Evolutionary conservation across 768 basidiomycete genomes (phyloP), one percentile per base, ranked within the genome.

Genomic region (Lactarius psammicola): DNA sequence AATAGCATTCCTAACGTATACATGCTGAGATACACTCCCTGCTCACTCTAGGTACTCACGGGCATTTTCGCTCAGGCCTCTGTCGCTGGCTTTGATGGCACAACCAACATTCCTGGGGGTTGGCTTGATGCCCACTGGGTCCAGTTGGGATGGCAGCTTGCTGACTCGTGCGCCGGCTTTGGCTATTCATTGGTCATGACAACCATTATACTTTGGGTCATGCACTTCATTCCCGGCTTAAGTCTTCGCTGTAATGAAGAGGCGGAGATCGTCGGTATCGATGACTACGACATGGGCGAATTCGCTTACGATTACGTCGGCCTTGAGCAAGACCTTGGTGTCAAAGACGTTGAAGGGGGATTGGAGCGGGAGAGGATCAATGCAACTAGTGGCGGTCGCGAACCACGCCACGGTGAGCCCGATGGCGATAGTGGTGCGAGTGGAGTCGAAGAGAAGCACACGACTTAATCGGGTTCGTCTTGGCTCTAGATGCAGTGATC

Each of bases 261-360:
- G 40, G 69, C 69, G 26, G 69, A 70, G 59, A 69, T 70, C 51
- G 68, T 69, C 64, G 82, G 83, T 56, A 85, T 95, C 66, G 94
- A 96, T 74, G 89, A 93, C 72, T 82, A 86, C 1, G 89, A 95
- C 79, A 87, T 94, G 83, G 94, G 93, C 68, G 94, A 95, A 78
- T 94, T 86, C 68, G 88, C 90, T 2, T 93, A 92, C 71, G 91
- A 94, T 76, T 94, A 92, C 68, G 91, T 94, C 36, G 89, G 87
- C 13, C 74, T 92, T 58, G 90, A 70, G 51, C 60, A 60, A 60
- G 69, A 70, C 38, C 69, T 70, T 20, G 69, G 69, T 59, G 55
- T 64, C 23, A 59, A 40, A 33, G 61, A 66, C 34, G 23, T 56
- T 26, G 69, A 69, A 56, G 68, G 57, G 3, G 69, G 64, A 0